phyloP scores from a whole-genome alignment of 2,329 filamentous ascomycete genomes.

The Zymoseptoria passerinii region DNA sequence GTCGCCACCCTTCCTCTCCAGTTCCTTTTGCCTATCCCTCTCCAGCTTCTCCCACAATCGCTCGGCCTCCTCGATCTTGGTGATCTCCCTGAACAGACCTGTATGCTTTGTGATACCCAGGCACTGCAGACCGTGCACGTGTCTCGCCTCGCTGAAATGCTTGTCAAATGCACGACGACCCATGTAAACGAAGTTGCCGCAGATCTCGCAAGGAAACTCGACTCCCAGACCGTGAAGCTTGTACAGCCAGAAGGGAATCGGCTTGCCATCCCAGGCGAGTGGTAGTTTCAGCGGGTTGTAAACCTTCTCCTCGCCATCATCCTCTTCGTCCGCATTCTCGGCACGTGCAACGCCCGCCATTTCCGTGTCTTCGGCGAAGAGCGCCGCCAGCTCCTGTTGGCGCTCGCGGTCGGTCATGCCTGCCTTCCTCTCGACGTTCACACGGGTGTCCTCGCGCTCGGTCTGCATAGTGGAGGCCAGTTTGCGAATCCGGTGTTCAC shows the following conservation, averaged over 20 bases:
- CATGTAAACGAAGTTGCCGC: slow-evolving; percentile 99
- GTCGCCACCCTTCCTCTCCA: slow-evolving; percentile 49
- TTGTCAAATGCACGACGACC: slow-evolving; percentile 93
- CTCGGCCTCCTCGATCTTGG: slow-evolving; percentile 78
- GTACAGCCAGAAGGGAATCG: slow-evolving; percentile 98
- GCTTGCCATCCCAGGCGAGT: slow-evolving; percentile 95
- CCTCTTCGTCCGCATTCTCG: slow-evolving; percentile 58
- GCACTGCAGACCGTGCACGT: slow-evolving; percentile 89
- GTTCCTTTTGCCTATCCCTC: slow-evolving; percentile 69
- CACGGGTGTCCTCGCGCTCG: slow-evolving; percentile 78
- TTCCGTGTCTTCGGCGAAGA: slow-evolving; percentile 59
- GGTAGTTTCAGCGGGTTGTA: slow-evolving; percentile 97
- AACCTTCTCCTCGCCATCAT: slow-evolving; percentile 65
- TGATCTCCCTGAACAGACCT: slow-evolving; percentile 82
- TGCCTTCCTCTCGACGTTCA: slow-evolving; percentile 92
- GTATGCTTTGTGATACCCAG: slow-evolving; percentile 86
- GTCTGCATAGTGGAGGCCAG: slow-evolving; percentile 75
- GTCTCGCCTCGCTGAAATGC: slow-evolving; percentile 90
- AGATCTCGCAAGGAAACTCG: slow-evolving; percentile 92
- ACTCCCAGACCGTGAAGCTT: slow-evolving; percentile 91
- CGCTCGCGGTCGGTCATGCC: slow-evolving; percentile 97
- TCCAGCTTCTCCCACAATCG: slow-evolving; percentile 91
- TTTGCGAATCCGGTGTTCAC: slow-evolving; percentile 74
- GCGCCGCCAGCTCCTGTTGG: slow-evolving; percentile 82
- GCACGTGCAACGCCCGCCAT: slow-evolving; percentile 36